These are phyloP conservation scores for Xylaria telfairii DNA, from an alignment of 495 filamentous ascomycete species.

Conservation along the genomic window DNA sequence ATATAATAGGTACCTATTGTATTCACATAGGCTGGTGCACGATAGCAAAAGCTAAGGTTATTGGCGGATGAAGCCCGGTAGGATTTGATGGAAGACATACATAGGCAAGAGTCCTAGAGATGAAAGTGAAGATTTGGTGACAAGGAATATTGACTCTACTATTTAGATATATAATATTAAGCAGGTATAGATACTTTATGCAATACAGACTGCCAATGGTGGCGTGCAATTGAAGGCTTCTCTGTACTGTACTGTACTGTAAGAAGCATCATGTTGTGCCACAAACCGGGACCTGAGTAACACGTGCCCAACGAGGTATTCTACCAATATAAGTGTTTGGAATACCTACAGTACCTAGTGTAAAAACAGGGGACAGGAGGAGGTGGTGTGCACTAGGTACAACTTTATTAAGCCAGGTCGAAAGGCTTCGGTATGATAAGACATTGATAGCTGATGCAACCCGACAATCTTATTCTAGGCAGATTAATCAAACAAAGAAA, in stretches of 20 bases:
- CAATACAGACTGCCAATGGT: background rate
- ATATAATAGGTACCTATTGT: background rate
- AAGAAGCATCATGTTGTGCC: background rate
- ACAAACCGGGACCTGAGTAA: background rate
- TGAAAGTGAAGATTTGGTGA: background rate
- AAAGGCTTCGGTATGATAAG: background rate
- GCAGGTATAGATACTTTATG: background rate
- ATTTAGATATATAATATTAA: background rate
- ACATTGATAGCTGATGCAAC: background rate
- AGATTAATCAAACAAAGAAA: background rate
- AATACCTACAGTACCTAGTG: no score
- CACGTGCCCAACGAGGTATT: background rate
- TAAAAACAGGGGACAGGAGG: background rate
- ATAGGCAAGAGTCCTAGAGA: no score
- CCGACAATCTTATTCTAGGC: background rate
- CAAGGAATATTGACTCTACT: background rate
- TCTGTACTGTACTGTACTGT: no score
- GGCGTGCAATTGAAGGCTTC: background rate
- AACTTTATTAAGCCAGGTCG: background rate
- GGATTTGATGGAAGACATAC: background rate
- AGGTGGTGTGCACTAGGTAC: background rate
- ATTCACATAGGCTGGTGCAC: background rate
- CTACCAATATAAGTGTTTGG: background rate
- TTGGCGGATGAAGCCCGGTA: background rate
- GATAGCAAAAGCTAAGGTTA: background rate